phyloP scores from a whole-genome alignment of 2,329 filamentous ascomycete genomes.

The Ophiosphaerella korrae region DNA sequence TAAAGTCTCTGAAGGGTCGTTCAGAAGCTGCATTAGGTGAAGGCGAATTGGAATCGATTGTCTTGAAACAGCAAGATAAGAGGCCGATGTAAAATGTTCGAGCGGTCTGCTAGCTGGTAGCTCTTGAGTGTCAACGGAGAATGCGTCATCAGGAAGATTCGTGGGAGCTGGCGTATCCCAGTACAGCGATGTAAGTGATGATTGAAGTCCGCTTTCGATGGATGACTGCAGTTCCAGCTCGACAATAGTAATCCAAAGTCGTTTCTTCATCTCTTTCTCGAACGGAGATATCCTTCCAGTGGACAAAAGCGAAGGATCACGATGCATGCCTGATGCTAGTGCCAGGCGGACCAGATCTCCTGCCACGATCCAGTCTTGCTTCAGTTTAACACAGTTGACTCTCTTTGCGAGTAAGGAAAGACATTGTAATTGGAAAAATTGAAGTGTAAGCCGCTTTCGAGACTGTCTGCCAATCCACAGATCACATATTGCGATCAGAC shows the following conservation, averaged over 20 bases:
- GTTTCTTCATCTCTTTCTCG: conserved; percentile 59
- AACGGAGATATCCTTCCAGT: conserved; percentile 44
- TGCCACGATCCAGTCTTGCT: conserved; percentile 59
- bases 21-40: conserved; percentile 39
- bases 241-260: conserved; percentile 62
- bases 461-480: conserved; percentile 52
- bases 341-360: conserved; percentile 59
- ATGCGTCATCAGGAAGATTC: conserved; percentile 58
- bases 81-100: conserved; percentile 38
- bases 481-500: conserved; percentile 49
- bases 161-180: conserved; percentile 57
- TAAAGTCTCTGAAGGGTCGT: conserved; percentile 35
- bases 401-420: conserved; percentile 58
- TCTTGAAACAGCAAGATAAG: conserved; percentile 31
- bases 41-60: conserved; percentile 39
- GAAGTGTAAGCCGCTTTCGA: conserved; percentile 59
- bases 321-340: conserved; percentile 60
- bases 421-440: conserved; percentile 58
- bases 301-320: conserved; percentile 49
- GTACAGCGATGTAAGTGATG: conserved; percentile 48
- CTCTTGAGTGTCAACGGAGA: conserved; percentile 37
- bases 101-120: conserved; percentile 29
- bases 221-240: conserved; percentile 63
- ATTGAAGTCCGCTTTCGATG: conserved; percentile 60
- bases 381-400: conserved; percentile 58